These are phyloP conservation scores for Chrysochromulina tobinii DNA, from an alignment of 78 protist genomes.

Conservation along the genomic window DNA sequence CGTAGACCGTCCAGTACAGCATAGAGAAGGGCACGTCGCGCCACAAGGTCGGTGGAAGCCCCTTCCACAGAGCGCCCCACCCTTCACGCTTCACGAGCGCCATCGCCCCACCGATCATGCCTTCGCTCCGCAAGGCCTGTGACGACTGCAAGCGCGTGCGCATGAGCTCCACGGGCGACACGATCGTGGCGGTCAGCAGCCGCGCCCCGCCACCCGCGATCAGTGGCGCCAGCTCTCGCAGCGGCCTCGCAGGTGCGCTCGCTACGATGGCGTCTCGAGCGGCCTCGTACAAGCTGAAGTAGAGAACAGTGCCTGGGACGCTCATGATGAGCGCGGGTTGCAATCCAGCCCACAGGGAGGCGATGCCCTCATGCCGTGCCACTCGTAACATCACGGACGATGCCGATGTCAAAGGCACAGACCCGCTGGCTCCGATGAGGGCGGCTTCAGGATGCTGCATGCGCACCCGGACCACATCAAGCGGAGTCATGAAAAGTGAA, in stretches of 20 bases:
- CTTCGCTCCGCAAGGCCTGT: neutral
- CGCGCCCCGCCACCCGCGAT: constrained; percentile 38
- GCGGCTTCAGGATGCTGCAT: constrained; percentile 5
- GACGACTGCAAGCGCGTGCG: constrained; percentile 48
- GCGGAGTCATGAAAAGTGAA: constrained; percentile 23
- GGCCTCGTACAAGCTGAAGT: constrained; percentile 43
- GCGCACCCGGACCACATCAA: constrained; percentile 47
- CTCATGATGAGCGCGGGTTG: constrained; percentile 41
- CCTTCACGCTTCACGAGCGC: neutral
- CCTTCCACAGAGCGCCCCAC: constrained; percentile 28
- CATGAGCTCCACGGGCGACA: constrained; percentile 49
- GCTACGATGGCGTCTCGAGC: neutral
- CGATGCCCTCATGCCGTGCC: constrained; percentile 32
- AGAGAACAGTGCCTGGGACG: constrained; percentile 7
- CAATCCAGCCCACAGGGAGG: constrained; percentile 52
- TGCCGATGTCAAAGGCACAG: neutral
- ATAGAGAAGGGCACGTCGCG: constrained; percentile 60
- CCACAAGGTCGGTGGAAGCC: constrained; percentile 39
- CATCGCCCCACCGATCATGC: neutral
- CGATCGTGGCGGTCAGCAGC: neutral
- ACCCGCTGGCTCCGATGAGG: neutral
- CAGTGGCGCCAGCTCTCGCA: neutral
- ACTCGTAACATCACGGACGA: neutral
- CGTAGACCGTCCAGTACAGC: constrained; percentile 41
- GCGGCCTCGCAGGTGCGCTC: neutral